phyloP scores from a whole-genome alignment of 495 filamentous ascomycete genomes.

The Usnea hakonensis region DNA sequence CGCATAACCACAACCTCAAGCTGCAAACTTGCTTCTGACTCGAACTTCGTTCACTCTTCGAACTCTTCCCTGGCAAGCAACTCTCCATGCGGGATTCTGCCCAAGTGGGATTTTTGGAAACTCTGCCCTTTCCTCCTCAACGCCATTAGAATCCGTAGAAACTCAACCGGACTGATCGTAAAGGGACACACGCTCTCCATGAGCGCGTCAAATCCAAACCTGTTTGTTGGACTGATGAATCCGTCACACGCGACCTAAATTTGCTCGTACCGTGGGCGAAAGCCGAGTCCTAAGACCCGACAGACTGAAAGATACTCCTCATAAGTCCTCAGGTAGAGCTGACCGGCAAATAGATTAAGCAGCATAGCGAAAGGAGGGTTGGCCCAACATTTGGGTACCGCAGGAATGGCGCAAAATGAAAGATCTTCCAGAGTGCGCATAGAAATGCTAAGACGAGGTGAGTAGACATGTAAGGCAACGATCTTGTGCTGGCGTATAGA shows the following conservation, averaged over 20 bases:
- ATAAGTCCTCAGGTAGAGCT: constrained; percentile 51
- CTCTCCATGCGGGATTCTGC: constrained; percentile 40
- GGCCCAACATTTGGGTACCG: constrained; percentile 12
- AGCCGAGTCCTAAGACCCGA: constrained; percentile 42
- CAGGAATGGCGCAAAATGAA: constrained; percentile 30
- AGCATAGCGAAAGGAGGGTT: constrained; percentile 26
- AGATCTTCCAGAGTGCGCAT: constrained; percentile 44
- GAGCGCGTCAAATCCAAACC: constrained; percentile 23
- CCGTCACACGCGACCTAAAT: constrained; percentile 33
- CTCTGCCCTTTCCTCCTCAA: constrained; percentile 44
- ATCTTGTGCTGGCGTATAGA: constrained; percentile 27
- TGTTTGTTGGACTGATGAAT: constrained; percentile 34
- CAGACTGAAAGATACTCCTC: constrained; percentile 48
- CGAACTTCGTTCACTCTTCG: constrained; percentile 3
- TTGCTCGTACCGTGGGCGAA: constrained; percentile 24
- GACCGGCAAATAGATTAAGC: constrained; percentile 61
- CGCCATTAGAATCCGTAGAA: constrained; percentile 42
- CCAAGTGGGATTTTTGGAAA: constrained; percentile 49
- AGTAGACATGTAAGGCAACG: constrained; percentile 51
- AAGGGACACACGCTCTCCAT: constrained; percentile 31
- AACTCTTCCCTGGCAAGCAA: constrained; percentile 28
- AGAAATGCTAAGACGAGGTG: constrained; percentile 42
- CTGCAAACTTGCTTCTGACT: background rate
- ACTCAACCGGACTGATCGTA: constrained; percentile 44
- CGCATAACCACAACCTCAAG: constrained; percentile 7